These are phyloP conservation scores for Sinapis alba DNA, from an alignment of 441 rosid genomes.

Conservation along the genomic window DNA sequence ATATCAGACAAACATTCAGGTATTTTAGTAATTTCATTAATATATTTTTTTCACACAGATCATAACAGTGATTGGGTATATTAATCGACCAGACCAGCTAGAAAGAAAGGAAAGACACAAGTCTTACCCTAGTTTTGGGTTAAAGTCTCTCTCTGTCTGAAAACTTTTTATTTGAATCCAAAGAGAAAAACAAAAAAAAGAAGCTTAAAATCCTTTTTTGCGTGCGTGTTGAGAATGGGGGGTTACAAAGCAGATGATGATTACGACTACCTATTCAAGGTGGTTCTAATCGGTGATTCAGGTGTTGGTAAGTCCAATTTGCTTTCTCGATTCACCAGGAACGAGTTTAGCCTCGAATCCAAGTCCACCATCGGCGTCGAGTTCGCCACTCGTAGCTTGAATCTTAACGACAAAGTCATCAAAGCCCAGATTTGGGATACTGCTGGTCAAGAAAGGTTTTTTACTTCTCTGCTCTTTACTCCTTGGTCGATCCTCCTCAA, in stretches of 20 bases:
- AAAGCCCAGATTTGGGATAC: slow-evolving; percentile 98
- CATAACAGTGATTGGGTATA: slow-evolving; percentile 11
- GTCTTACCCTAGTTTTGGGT: slow-evolving; percentile 33
- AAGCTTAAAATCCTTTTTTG: background rate
- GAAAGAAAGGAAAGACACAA: slow-evolving; percentile 30
- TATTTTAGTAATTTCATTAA: background rate
- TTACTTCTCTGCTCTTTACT: background rate
- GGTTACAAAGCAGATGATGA: slow-evolving; percentile 86
- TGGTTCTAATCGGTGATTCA: slow-evolving; percentile 73
- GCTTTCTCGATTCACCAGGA: slow-evolving; percentile 70
- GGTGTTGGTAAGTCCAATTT: slow-evolving; percentile 76
- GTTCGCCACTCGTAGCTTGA: slow-evolving; percentile 77
- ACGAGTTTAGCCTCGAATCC: slow-evolving; percentile 73
- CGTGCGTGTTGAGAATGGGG: slow-evolving; percentile 49
- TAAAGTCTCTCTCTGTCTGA: slow-evolving; percentile 25
- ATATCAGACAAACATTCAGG: background rate
- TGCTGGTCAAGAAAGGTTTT: slow-evolving; percentile 84
- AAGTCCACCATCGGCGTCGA: slow-evolving; percentile 75
- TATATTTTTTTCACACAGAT: slow-evolving; percentile 1
- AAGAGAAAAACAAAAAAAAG: background rate
- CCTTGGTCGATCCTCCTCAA: too few species aligned
- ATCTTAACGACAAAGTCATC: slow-evolving; percentile 63
- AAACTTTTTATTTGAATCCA: slow-evolving; percentile 11
- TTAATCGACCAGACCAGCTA: slow-evolving; percentile 16
- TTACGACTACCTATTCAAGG: slow-evolving; percentile 83